Evolutionary conservation across 2,329 filamentous ascomycete species (phyloP), one percentile per base, ranked within the genome.

Genomic region (Colletotrichum echinochloae): DNA sequence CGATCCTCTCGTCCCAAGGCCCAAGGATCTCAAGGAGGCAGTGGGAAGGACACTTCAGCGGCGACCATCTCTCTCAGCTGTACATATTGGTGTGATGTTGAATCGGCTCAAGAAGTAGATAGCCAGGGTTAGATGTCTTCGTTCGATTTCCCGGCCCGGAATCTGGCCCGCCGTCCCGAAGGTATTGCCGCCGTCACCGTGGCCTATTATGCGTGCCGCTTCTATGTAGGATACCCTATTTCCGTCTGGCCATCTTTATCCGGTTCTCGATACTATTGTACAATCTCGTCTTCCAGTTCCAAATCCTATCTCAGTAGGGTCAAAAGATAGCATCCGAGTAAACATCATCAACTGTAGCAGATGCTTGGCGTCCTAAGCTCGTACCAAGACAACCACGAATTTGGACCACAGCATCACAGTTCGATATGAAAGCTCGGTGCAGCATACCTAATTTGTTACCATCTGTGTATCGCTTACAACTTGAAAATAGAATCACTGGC

Each of bases 391-490:
- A 48, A 23, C 23, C 44, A 14, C 11, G 3, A 5, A 14, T 2
- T 26, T 14, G 26, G 5, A 16, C 4, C 11, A 5, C n/a, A 23
- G 9, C n/a, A 26, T 20, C n/a, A 26, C 12, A 14, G 16, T 12
- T n/a, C 12, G 46, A 41, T 2, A 20, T 20, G 6, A 16, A 12
- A n/a, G 8, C 11, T 11, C 6, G 46, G 11, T 26, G n/a, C 11
- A 48, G 46, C 4, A 48, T 16, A 23, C 6, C 2, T 26, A 6
- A 1, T 23, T 12, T 26, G n/a, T 18, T 16, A 20, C 6, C 4
- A 16, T 6, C 12, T 48, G 0, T 1, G 1, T 26, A 7, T 5
- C 5, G 5, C 1, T 1, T 23, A 2, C 11, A 7, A 14, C 1
- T 6, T 6, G 4, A 7, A 3, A 16, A 6, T 2, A 26, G n/a